Conservation (phyloP, 2,329 filamentous ascomycete species). For the Drechslerella dactyloides region DNA sequence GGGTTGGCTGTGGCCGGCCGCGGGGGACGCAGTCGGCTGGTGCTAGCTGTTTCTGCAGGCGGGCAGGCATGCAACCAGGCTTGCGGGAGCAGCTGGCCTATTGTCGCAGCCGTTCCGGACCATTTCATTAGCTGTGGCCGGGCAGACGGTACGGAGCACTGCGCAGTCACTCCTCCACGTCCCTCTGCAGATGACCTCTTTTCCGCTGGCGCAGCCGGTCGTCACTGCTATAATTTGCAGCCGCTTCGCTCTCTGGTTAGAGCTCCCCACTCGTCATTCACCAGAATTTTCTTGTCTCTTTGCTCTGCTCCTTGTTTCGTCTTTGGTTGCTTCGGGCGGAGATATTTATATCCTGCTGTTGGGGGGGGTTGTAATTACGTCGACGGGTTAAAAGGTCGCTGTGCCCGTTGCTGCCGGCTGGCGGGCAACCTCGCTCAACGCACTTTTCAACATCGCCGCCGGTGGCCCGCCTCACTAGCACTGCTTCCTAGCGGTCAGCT, state of each 20-base stretch:
- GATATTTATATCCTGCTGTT: not conserved
- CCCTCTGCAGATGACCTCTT: conserved; percentile 38
- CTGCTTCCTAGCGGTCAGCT: not conserved
- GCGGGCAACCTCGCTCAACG: no score
- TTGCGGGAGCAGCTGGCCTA: conserved; percentile 9
- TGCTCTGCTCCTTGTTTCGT: not conserved
- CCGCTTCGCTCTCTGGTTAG: not conserved
- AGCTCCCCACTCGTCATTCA: not conserved
- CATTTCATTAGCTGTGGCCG: not conserved
- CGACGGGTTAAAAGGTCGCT: no score
- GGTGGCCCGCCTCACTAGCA: not conserved
- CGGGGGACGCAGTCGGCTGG: not conserved
- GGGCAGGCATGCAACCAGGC: conserved; percentile 30
- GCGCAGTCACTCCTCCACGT: conserved; percentile 25
- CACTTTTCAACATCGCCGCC: not conserved
- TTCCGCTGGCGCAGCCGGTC: not conserved
- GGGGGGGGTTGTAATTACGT: not conserved
- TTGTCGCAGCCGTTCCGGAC: conserved; percentile 22
- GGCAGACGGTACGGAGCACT: not conserved
- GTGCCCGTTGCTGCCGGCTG: no score
- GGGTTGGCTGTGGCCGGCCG: not conserved
- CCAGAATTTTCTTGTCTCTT: not conserved
- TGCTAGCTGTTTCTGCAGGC: conserved; percentile 48
- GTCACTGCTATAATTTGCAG: conserved; percentile 1
- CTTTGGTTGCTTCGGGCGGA: not conserved